Conservation (phyloP, 352 stramenopile species). For the Globisporangium canariense region DNA sequence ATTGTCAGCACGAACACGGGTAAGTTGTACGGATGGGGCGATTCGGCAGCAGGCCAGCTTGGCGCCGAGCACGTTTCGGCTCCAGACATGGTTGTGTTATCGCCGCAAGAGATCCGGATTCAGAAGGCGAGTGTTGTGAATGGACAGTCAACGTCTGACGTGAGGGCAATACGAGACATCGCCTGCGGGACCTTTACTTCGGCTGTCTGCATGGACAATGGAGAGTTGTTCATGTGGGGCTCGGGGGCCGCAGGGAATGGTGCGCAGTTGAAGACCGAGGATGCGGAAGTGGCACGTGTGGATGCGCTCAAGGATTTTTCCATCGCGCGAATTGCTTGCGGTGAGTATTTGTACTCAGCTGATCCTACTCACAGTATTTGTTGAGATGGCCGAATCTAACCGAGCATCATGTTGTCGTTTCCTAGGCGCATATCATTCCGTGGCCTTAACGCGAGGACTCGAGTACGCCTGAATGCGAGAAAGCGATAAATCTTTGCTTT, state of each 20-base stretch:
- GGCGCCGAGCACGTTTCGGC: slow-evolving; percentile 41
- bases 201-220: slow-evolving; percentile 42
- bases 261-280: slow-evolving; percentile 40
- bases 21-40: slow-evolving; percentile 72
- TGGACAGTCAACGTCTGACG: neutral
- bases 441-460: slow-evolving; percentile 48
- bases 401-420: neutral
- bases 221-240: slow-evolving; percentile 70
- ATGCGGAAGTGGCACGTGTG: slow-evolving; percentile 47
- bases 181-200: slow-evolving; percentile 67
- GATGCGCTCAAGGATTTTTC: slow-evolving; percentile 42
- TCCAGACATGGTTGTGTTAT: slow-evolving; percentile 54
- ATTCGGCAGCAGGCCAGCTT: slow-evolving; percentile 69
- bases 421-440: slow-evolving; percentile 60
- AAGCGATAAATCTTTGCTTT: neutral
- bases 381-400: slow-evolving; percentile 1
- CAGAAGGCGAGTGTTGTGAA: slow-evolving; percentile 16
- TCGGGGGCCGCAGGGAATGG: slow-evolving; percentile 71
- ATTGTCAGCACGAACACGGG: slow-evolving; percentile 47
- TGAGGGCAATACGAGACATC: slow-evolving; percentile 33
- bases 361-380: neutral
- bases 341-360: slow-evolving; percentile 26
- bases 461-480: slow-evolving; percentile 39
- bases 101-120: slow-evolving; percentile 39
- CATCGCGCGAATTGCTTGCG: slow-evolving; percentile 55